A percentile compares a stretch with the other conserved stretches of the same genome.
These are phyloP conservation scores for Penicillium vulpinum DNA, from an alignment of 2,329 filamentous ascomycete species.

Conservation along the genomic window DNA sequence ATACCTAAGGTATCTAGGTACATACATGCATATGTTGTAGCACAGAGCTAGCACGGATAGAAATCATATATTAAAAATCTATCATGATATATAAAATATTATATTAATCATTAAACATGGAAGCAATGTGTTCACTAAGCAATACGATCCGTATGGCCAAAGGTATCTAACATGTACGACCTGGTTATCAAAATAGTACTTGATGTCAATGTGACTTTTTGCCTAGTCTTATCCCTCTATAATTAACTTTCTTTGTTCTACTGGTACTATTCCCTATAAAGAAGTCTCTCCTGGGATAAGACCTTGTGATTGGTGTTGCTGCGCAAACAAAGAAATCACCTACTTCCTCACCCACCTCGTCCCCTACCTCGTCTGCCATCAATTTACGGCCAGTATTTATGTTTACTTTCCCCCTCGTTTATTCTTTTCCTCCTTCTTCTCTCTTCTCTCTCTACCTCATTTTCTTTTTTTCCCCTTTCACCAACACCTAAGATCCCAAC, in stretches of 20 bases:
- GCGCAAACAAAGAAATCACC: slow-evolving; percentile 5
- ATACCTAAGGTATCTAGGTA: neutral
- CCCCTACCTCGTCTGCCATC: too few relatives aligned
- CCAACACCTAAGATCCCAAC: neutral
- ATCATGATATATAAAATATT: neutral
- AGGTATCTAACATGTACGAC: neutral
- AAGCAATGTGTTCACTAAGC: neutral
- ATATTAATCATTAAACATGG: neutral
- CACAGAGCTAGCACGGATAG: neutral
- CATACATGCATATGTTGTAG: neutral
- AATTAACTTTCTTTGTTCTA: neutral
- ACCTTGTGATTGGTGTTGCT: neutral
- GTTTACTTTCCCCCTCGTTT: neutral
- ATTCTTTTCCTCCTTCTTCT: slow-evolving; percentile 1
- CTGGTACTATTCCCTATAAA: neutral
- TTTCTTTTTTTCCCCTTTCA: neutral
- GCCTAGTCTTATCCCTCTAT: neutral
- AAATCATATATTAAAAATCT: neutral
- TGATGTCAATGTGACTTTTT: neutral
- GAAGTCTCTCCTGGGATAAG: neutral
- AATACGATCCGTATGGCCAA: neutral
- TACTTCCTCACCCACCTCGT: neutral
- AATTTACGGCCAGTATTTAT: too few relatives aligned
- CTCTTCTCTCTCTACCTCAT: neutral
- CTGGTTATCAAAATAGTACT: neutral